Evolutionary conservation across 768 basidiomycete species (phyloP), one percentile per base, ranked within the genome.

Genomic region (Pholiota molesta): DNA sequence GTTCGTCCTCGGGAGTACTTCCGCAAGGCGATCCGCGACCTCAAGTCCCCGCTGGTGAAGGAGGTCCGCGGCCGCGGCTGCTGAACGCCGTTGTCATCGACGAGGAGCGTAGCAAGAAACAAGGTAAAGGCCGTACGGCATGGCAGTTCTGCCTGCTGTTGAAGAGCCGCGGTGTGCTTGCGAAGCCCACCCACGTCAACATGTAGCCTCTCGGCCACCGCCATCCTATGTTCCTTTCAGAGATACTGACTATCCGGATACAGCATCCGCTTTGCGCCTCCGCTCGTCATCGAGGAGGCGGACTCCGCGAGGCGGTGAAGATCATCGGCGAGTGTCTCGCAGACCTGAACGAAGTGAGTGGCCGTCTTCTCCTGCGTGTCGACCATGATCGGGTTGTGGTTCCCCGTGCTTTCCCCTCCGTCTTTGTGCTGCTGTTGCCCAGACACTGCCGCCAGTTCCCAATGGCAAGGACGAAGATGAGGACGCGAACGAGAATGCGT

Each of bases 241-340:
- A 31, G 9, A 17, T 39, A 26, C 9, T 47, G 33, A 52, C 14
- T 53, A 56, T 44, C 7, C 52, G 26, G 17, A 44, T 65, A 3
- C 68, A 98, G 95, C 57, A 92, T 99, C 67, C 95, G 97, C 33
- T 97, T 99, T 73, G 94, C 97, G 2, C 97, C 97, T 2, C 97
- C 97, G 2, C 77, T 99, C 58, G 94, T 99, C 64, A 99, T 99
- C 61, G 81, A 86, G n/a, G 94, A 97, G 69, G 87, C 84, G 19
- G 94, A 97, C 63, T 99, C 62, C 79, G 81, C 73, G 87, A 86
- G 73, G 90, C 89, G 21, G 82, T 97, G 14, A 75, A 73, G 59
- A 86, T 92, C 59, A 94, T 99, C 69, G 86, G 85, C 21, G 84
- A 91, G 67, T 89, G 86, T 55, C 77, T 98, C 51, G 74, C 77